Base-by-base conservation (phyloP, 2,329 filamentous ascomycete genomes). In the Cladosporium austrohemisphaericum region DNA sequence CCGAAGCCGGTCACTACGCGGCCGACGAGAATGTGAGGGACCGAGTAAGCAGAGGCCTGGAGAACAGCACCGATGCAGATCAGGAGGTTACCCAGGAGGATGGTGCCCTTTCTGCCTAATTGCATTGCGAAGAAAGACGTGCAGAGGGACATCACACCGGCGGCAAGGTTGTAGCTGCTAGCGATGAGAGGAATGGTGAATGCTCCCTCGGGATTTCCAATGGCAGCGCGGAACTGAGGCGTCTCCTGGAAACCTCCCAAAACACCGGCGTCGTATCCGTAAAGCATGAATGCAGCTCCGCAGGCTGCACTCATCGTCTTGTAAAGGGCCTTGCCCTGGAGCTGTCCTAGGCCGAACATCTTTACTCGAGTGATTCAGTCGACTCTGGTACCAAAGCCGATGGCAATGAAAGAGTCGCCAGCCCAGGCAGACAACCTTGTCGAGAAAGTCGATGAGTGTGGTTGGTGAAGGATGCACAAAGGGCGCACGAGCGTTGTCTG, bases 181-280 rank as follows among this genome's bases (percentile, higher is more conserved):
- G 55, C 58, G 25, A 62, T 60, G 37, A 60, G 51, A 0, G 59
- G 59, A 18, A 62, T 60, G 43, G 59, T 56, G 64, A 60, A 76
- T 71, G 54, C 74, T 69, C 13, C 49, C 14, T 45, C 19, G 7
- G 49, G 49, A 16, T 51, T 51, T 7, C 67, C 52, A 4, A 74
- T 76, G n/a, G 80, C 80, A 13, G 38, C 41, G 3, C 45, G 46
- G 33, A 52, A 52, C 22, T 44, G 46, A 11, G 13, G 6, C 6
- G 51, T 52, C 22, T 45, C 46, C n/a, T 52, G 51, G 18, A 52
- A 41, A 4, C 51, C 51, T 5, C 51, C 51, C 9, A 52, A 38
- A 5, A 52, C 51, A 23, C 51, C 51, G 3, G 51, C 51, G 33
- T 52, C 47, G 38, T 52, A 49, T n/a, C 50, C 50, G 31, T 48